Evolutionary conservation across 2,329 filamentous ascomycete species (phyloP).

Genomic region (Aspergillus ruber): DNA sequence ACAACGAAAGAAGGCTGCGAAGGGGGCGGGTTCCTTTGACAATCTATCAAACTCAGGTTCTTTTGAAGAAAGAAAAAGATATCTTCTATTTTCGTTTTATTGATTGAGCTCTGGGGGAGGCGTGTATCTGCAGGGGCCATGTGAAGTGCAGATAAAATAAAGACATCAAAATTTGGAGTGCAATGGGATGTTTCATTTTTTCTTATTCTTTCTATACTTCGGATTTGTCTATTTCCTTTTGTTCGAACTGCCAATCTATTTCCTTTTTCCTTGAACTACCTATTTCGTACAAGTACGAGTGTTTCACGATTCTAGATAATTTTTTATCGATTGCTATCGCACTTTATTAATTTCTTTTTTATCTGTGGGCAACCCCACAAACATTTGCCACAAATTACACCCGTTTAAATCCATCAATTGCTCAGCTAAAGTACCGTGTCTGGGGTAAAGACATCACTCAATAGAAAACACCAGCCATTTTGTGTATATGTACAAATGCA

Average conservation of each 20-base stretch:
- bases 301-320: no score
- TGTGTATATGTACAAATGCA: conserved; percentile 7
- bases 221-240: conserved; percentile 9
- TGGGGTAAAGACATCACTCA: no score
- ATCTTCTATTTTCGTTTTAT: conserved; percentile 9
- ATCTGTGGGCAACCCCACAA: no score
- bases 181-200: conserved; percentile 4
- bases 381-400: no score
- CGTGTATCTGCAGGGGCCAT: conserved; percentile 4
- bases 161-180: conserved; percentile 15
- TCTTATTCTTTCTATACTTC: background rate
- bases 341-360: no score
- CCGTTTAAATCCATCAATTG: no score
- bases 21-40: background rate
- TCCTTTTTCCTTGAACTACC: conserved; percentile 6
- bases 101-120: no score
- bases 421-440: no score
- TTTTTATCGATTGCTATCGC: no score
- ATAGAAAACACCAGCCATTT: conserved; percentile 9
- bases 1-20: background rate
- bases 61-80: conserved; percentile 2
- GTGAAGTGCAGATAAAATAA: conserved; percentile 12
- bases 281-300: background rate
- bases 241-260: conserved; percentile 11
- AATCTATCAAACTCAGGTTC: background rate